Base-by-base conservation (phyloP, 2,329 filamentous ascomycete genomes). In the Phaeoacremonium minimum region DNA sequence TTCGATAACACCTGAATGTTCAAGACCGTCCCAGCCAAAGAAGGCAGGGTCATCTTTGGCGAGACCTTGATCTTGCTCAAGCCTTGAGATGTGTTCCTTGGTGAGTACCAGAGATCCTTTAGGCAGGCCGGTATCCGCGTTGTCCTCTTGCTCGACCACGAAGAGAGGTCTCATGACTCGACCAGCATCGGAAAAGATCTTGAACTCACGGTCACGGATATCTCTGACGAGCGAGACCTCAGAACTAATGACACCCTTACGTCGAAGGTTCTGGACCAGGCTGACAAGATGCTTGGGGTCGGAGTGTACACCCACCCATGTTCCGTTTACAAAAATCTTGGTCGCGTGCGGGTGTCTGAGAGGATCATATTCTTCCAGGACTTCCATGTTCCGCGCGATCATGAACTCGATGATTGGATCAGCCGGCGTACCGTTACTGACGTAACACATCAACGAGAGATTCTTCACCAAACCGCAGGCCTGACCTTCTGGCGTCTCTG, bases 401-500 rank as follows among this genome's bases (percentile, higher is more conserved):
- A 98, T 93, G 67, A 95, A 98, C 50, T 95, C 87, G 28, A 91
- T 80, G 50, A 97, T 85, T 3, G 91, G 90, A 39, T 91, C 85
- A 14, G 87, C 87, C 13, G 90, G 88, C 18, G 89, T 94, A 52
- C 91, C 91, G 33, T 97, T 90, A 53, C 89, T 96, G 55, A 98
- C 90, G 53, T 95, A 96, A 57, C 93, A 97, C 91, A 98, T 97
- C 35, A 98, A 73, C 6, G 93, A 90, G 57, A 98, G 57, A 55
- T 98, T 98, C 73, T 98, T 98, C 63, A 98, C 93, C 46, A 98
- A 71, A 66, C 93, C 93, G 69, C 93, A 98, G 63, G 93, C 93
- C 61, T 98, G 93, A 46, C 93, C 93, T 76, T 98, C 93, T 16
- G 93, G 93, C 13, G 93, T 98, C 61, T 98, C 93, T 18, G 93